Percentiles rank a stretch among this genome's conserved stretches.
Conservation (phyloP, 139 green algal genomes). For the Picochlorum sp. region DNA sequence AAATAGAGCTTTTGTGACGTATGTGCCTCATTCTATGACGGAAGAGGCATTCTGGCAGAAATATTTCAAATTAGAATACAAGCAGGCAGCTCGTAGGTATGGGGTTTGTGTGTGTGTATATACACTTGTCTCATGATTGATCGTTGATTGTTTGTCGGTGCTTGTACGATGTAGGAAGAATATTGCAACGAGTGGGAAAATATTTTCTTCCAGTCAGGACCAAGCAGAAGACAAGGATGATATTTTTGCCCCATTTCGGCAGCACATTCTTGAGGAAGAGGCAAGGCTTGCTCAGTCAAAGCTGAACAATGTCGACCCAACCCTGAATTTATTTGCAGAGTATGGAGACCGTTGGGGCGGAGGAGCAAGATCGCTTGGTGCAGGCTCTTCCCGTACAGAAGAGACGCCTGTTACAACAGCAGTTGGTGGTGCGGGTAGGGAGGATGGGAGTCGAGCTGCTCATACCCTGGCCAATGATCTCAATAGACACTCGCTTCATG, state of each 20-base stretch:
- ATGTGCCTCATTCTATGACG: slow-evolving; percentile 34
- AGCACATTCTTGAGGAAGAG: slow-evolving; percentile 18
- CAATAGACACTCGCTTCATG: slow-evolving; percentile 25
- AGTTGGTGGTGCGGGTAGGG: neutral
- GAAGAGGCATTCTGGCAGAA: slow-evolving; percentile 45
- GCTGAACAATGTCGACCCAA: slow-evolving; percentile 30
- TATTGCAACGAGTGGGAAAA: neutral
- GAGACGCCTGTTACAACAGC: neutral
- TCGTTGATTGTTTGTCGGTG: neutral
- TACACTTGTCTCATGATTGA: neutral
- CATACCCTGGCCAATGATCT: slow-evolving; percentile 20
- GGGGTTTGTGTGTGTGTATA: neutral
- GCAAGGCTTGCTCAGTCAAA: neutral
- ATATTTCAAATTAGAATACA: slow-evolving; percentile 42
- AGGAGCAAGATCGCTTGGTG: neutral
- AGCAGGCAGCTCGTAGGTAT: slow-evolving; percentile 5
- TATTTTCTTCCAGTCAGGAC: neutral
- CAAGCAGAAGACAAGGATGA: neutral
- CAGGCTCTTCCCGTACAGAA: neutral
- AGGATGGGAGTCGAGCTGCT: neutral
- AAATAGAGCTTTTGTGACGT: slow-evolving; percentile 32
- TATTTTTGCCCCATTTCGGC: slow-evolving; percentile 22
- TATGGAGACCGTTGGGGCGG: slow-evolving; percentile 10
- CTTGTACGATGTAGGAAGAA: neutral
- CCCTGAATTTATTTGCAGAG: slow-evolving; percentile 42